Percentiles rank a stretch among this genome's conserved stretches.
phyloP scores from a whole-genome alignment of 2,329 filamentous ascomycete species.

The Huntiella savannae region DNA sequence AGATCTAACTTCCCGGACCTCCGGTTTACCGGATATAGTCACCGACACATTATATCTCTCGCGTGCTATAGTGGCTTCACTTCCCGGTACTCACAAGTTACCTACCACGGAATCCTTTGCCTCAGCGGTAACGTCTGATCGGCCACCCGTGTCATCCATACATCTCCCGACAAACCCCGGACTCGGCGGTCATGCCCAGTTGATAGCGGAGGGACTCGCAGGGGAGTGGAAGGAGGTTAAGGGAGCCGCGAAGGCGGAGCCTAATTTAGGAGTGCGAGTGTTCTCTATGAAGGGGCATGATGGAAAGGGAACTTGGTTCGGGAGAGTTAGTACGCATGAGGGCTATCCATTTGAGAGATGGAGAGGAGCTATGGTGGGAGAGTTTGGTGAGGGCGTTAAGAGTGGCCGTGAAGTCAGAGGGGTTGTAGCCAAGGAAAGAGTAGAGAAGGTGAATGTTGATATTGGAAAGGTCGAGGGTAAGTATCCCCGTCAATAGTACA shows the following conservation, averaged over 20 bases:
- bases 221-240: conserved; percentile 81
- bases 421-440: conserved; percentile 58
- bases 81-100: conserved; percentile 39
- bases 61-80: conserved; percentile 56
- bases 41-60: conserved; percentile 43
- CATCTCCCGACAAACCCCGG: conserved; percentile 8
- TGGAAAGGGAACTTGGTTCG: conserved; percentile 77
- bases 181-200: conserved; percentile 13
- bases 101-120: conserved; percentile 14
- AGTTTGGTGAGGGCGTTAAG: conserved; percentile 54
- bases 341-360: conserved; percentile 60
- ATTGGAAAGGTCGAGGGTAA: conserved; percentile 7
- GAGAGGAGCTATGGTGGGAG: conserved; percentile 54
- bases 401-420: conserved; percentile 63
- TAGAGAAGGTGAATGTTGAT: conserved; percentile 38
- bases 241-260: conserved; percentile 43
- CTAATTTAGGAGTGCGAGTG: conserved; percentile 56
- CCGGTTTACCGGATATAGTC: conserved; percentile 33
- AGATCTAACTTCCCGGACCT: conserved; percentile 21
- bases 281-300: conserved; percentile 68
- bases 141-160: not conserved
- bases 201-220: conserved; percentile 35
- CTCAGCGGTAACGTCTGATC: not conserved
- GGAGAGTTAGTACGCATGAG: conserved; percentile 62
- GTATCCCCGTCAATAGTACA: conserved; percentile 36